Evolutionary conservation across 495 filamentous ascomycete species (phyloP).

Genomic region (Zalerion maritima): DNA sequence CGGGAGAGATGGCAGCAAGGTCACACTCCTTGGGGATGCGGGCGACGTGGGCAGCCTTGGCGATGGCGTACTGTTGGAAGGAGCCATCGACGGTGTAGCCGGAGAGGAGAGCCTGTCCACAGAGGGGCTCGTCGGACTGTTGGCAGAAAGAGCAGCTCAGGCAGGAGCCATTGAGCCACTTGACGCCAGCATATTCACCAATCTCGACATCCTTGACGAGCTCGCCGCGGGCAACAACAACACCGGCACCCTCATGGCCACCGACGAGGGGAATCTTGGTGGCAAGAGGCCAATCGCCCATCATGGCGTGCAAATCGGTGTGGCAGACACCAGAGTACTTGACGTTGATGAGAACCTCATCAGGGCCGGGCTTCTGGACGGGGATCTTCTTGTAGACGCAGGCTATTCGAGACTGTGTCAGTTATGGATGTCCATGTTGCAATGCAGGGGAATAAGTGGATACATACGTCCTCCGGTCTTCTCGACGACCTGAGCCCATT

Average conservation of each 20-base stretch:
- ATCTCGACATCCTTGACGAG: conserved; percentile 60
- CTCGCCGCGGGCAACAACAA: conserved; percentile 65
- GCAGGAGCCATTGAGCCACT: conserved; percentile 84
- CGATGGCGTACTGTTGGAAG: conserved; percentile 87
- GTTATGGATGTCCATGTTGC: neutral
- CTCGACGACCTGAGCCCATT: conserved; percentile 81
- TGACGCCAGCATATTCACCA: conserved; percentile 72
- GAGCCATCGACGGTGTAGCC: conserved; percentile 86
- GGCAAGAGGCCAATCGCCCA: conserved; percentile 73
- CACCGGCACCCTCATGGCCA: conserved; percentile 84
- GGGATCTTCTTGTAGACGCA: conserved; percentile 70
- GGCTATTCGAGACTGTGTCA: conserved; percentile 21
- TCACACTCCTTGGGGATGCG: conserved; percentile 59
- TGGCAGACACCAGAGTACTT: conserved; percentile 91
- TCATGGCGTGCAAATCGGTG: conserved; percentile 74
- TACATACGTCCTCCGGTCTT: conserved; percentile 51
- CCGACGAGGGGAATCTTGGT: conserved; percentile 76
- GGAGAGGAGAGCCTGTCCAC: conserved; percentile 53
- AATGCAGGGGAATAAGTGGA: neutral
- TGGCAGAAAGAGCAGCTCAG: conserved; percentile 68
- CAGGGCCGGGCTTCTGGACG: conserved; percentile 62
- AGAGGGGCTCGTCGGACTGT: conserved; percentile 56
- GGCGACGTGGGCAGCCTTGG: conserved; percentile 68
- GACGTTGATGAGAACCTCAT: conserved; percentile 84
- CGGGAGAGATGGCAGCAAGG: conserved; percentile 65